Conservation (phyloP, 495 filamentous ascomycete species). For the Cudoniella acicularis region DNA sequence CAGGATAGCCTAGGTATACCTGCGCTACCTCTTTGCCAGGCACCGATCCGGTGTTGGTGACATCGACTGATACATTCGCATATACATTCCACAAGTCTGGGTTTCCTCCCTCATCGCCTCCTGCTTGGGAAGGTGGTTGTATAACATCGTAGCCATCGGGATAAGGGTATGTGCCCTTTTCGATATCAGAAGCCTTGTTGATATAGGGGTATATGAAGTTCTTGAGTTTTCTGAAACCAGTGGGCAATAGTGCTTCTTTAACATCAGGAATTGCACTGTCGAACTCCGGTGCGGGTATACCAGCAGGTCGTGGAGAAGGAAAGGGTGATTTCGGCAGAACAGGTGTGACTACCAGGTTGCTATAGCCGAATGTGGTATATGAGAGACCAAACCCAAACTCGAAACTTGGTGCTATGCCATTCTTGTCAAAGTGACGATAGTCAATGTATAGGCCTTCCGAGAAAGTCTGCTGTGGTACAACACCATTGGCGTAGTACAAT, state of each 20-base stretch:
- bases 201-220: slow-evolving; percentile 94
- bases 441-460: slow-evolving; percentile 81
- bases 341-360: slow-evolving; percentile 49
- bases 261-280: slow-evolving; percentile 51
- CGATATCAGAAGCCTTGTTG: slow-evolving; percentile 48
- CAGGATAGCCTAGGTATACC: slow-evolving; percentile 74
- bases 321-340: slow-evolving; percentile 56
- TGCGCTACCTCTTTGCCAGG: slow-evolving; percentile 76
- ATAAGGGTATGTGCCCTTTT: slow-evolving; percentile 58
- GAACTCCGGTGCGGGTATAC: slow-evolving; percentile 61
- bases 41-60: slow-evolving; percentile 67
- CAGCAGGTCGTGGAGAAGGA: slow-evolving; percentile 54
- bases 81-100: slow-evolving; percentile 74
- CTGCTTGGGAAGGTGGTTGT: slow-evolving; percentile 59
- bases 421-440: slow-evolving; percentile 86
- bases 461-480: slow-evolving; percentile 82
- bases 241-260: slow-evolving; percentile 61
- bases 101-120: slow-evolving; percentile 82
- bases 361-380: slow-evolving; percentile 78
- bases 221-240: slow-evolving; percentile 58
- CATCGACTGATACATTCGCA: slow-evolving; percentile 54
- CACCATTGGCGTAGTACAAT: slow-evolving; percentile 66
- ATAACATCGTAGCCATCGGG: slow-evolving; percentile 64
- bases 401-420: slow-evolving; percentile 61
- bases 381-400: slow-evolving; percentile 78